Conservation (phyloP, 495 filamentous ascomycete genomes). For the Penicillium silybi region DNA sequence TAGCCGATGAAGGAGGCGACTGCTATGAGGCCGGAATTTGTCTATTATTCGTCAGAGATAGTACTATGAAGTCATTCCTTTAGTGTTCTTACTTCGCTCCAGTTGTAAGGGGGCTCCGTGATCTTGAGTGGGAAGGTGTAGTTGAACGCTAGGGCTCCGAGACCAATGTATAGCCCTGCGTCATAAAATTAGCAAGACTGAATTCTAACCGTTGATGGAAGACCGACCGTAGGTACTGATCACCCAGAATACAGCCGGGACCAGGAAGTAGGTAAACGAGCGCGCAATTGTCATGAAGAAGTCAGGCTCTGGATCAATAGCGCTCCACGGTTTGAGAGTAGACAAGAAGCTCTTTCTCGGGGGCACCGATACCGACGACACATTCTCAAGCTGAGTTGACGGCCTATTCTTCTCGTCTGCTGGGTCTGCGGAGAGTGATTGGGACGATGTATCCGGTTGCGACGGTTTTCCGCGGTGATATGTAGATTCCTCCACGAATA, state of each 20-base stretch:
- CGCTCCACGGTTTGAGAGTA: conserved; percentile 40
- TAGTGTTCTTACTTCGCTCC: conserved; percentile 29
- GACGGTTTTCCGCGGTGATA: conserved; percentile 43
- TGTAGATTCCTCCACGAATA: conserved; percentile 59
- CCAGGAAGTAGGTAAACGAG: conserved; percentile 50
- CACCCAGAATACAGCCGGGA: conserved; percentile 58
- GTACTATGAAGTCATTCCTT: too few species aligned
- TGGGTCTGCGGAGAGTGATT: background rate
- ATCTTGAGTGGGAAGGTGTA: conserved; percentile 59
- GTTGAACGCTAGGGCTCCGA: conserved; percentile 55
- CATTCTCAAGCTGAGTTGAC: conserved; percentile 5
- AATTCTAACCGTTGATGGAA: background rate
- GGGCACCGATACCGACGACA: conserved; percentile 11
- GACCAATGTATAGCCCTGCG: conserved; percentile 52
- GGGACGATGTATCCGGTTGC: background rate
- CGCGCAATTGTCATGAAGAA: conserved; percentile 49
- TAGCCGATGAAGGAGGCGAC: conserved; percentile 51
- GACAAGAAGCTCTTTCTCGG: conserved; percentile 36
- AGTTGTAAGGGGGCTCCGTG: conserved; percentile 53
- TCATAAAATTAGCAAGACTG: background rate
- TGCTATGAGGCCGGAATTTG: conserved; percentile 53
- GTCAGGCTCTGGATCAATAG: conserved; percentile 37
- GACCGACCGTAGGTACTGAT: conserved; percentile 41
- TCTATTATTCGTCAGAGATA: conserved; percentile 20
- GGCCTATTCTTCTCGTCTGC: conserved; percentile 3